Evolutionary conservation across 2,329 filamentous ascomycete genomes (phyloP), one percentile per base, ranked within the genome.

Genomic region (Zopfia rhizophila): DNA sequence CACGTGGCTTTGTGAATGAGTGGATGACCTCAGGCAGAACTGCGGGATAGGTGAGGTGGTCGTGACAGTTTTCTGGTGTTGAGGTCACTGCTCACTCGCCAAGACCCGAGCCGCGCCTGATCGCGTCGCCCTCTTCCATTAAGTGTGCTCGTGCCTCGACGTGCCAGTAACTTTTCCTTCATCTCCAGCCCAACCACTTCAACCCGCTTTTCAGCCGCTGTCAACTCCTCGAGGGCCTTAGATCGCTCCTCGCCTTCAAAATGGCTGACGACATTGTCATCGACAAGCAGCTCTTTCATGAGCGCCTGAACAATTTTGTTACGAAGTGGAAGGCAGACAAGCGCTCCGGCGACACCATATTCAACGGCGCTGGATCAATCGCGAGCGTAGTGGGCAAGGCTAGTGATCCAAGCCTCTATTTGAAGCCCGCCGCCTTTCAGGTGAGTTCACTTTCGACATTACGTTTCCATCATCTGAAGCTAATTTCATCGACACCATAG

Each of bases 381-480:
- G 79, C 94, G 63, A 83, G 97, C 49, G 82, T 95, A 70, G 94
- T 97, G 83, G 94, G 94, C 74, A 99, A 97, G 79, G 91, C 91
- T 55, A 70, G 68, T 41, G 92, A 97, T 66, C 82, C 84, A 29
- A 88, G 87, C 54, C 87, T 88, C 63, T 96, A 96, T 65, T 86
- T 93, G 75, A 99, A 99, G 81, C 96, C 92, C 67, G 96, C 96
- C 73, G 91, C 94, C 16, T 88, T 97, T 75, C 94, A 97, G 78
- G 91, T 96, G 81, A 70, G 88, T 78, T 13, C 35, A 42, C 14
- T 18, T 28, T 28, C 14, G 17, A 3, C 7, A 5, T 6, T 10
- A 3, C 21, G 12, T 42, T 42, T 22, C 40, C 24, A 53, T 58
- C 35, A 55, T 45, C n/a, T 24, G 18, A 45, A 62, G 61, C 63